These are phyloP conservation scores for Magnusiomyces magnusii DNA, from an alignment of 1,139 yeast species.

Conservation along the genomic window DNA sequence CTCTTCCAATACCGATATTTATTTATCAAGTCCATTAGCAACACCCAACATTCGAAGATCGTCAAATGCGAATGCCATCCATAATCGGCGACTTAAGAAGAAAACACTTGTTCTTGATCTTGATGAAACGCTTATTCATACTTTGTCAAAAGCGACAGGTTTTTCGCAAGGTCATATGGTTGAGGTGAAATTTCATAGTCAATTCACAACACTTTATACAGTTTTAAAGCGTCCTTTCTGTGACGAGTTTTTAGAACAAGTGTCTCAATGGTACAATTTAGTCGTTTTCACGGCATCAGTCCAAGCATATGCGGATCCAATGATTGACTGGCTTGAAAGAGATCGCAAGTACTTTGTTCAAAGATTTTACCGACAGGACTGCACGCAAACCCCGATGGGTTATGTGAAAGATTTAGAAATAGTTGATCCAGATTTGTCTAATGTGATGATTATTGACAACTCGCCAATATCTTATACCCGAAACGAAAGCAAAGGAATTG, in stretches of 20 bases:
- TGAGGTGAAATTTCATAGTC: slow-evolving; percentile 62
- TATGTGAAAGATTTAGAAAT: slow-evolving; percentile 76
- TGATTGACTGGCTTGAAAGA: slow-evolving; percentile 76
- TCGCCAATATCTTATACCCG: slow-evolving; percentile 83
- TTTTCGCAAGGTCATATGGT: slow-evolving; percentile 63
- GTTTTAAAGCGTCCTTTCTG: slow-evolving; percentile 92
- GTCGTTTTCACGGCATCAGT: slow-evolving; percentile 61
- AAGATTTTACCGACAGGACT: slow-evolving; percentile 72
- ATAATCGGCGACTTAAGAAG: slow-evolving; percentile 6
- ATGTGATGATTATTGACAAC: slow-evolving; percentile 78
- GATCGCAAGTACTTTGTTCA: slow-evolving; percentile 46
- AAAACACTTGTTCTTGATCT: slow-evolving; percentile 80
- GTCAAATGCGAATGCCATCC: slow-evolving; percentile 3
- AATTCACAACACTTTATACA: slow-evolving; percentile 69
- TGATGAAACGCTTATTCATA: slow-evolving; percentile 91
- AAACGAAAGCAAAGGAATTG: slow-evolving; percentile 81
- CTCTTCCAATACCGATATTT: neutral
- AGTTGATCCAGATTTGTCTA: slow-evolving; percentile 50
- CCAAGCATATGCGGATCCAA: slow-evolving; percentile 94
- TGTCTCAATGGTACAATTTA: slow-evolving; percentile 79
- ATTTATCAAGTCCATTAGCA: neutral
- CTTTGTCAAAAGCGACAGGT: slow-evolving; percentile 54
- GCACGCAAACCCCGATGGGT: slow-evolving; percentile 60
- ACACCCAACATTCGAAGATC: neutral
- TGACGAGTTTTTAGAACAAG: slow-evolving; percentile 70